A percentile compares a stretch with the other conserved stretches of the same genome.
These are phyloP conservation scores for Schwanniomyces polymorphus DNA, from an alignment of 805 yeast species.

Conservation along the genomic window DNA sequence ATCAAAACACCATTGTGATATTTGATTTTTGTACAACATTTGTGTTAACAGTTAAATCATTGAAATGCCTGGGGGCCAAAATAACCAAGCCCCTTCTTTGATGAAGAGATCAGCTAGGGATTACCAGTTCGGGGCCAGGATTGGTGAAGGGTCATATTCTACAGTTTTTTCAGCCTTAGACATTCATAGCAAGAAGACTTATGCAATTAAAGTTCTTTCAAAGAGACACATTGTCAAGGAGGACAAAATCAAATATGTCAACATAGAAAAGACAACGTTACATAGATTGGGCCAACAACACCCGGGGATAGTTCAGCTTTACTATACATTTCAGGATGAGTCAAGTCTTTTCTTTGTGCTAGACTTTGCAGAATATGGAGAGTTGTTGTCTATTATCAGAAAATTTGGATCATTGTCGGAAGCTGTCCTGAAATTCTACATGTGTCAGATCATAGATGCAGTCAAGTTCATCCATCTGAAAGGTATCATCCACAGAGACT, in stretches of 20 bases:
- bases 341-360: constrained; percentile 84
- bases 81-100: constrained; percentile 1
- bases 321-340: constrained; percentile 94
- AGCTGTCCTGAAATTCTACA: constrained; percentile 72
- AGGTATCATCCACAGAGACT: constrained; percentile 90
- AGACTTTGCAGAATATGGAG: constrained; percentile 96
- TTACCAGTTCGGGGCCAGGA: constrained; percentile 81
- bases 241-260: constrained; percentile 91
- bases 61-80: not conserved
- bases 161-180: constrained; percentile 89
- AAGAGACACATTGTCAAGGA: constrained; percentile 93
- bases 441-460: constrained; percentile 87
- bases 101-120: constrained; percentile 67
- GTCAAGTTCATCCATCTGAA: constrained; percentile 83
- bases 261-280: constrained; percentile 88
- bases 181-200: constrained; percentile 66
- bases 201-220: constrained; percentile 88
- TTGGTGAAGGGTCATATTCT: constrained; percentile 96
- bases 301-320: constrained; percentile 90
- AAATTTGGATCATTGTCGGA: constrained; percentile 78
- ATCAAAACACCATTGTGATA: not conserved
- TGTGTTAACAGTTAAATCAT: not conserved
- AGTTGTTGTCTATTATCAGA: constrained; percentile 75
- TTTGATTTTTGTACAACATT: not conserved
- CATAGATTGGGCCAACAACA: constrained; percentile 82